Conservation (phyloP, 2,329 filamentous ascomycete species). For the Cordyceps tenuipes region DNA sequence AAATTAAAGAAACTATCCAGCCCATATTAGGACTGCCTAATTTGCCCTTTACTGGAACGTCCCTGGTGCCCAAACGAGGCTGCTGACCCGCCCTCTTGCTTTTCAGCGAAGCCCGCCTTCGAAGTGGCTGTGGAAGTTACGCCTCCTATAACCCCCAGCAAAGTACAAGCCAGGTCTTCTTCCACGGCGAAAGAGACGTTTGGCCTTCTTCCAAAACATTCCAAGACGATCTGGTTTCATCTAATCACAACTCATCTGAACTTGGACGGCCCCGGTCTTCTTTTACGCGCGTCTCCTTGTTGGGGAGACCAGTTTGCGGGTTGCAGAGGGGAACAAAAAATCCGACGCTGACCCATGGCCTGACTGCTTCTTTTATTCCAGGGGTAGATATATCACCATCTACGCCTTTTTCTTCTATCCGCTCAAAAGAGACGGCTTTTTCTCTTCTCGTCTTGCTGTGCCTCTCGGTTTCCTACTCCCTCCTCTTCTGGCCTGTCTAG, state of each 20-base stretch:
- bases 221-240: not conserved
- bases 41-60: not conserved
- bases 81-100: constrained; percentile 10
- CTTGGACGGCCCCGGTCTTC: not conserved
- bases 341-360: constrained; percentile 6
- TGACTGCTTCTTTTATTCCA: constrained; percentile 11
- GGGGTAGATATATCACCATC: constrained; percentile 11
- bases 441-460: not conserved
- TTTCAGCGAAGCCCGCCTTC: constrained; percentile 7
- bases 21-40: constrained; percentile 6
- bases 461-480: not conserved
- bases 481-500: not conserved
- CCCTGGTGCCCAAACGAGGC: constrained; percentile 5
- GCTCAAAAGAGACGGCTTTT: not conserved
- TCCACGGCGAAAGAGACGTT: not conserved
- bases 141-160: constrained; percentile 3
- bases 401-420: not conserved
- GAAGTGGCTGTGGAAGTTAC: not conserved
- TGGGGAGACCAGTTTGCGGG: not conserved
- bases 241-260: not conserved
- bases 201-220: not conserved
- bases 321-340: not conserved
- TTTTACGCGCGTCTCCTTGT: not conserved
- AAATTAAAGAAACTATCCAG: constrained; percentile 3
- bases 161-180: not conserved